phyloP scores from a whole-genome alignment of 306 rosid genomes.

The Prunus mume region DNA sequence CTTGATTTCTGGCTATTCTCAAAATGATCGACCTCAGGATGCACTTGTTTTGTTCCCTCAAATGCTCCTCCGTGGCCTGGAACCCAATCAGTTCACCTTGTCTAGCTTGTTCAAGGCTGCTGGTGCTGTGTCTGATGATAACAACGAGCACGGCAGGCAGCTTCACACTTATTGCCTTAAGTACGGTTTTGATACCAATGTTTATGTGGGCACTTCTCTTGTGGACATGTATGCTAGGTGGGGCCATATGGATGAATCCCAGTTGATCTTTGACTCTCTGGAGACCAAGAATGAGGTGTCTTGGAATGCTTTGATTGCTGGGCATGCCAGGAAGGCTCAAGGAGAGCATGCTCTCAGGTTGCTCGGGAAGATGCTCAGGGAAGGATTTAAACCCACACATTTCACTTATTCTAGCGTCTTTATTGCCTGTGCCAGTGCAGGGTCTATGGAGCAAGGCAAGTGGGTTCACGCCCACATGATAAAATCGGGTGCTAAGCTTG shows the following conservation, averaged over 20 bases:
- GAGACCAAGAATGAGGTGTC: slow-evolving; percentile 36
- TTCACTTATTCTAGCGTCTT: slow-evolving; percentile 35
- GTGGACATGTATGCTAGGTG: slow-evolving; percentile 38
- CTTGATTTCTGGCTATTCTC: slow-evolving; percentile 35
- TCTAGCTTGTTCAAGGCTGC: slow-evolving; percentile 39
- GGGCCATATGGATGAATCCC: slow-evolving; percentile 27
- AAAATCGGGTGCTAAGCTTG: slow-evolving; percentile 24
- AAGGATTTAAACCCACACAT: slow-evolving; percentile 23
- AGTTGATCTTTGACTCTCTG: slow-evolving; percentile 21
- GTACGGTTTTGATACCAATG: slow-evolving; percentile 29
- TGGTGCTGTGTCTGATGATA: slow-evolving; percentile 13
- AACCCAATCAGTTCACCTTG: slow-evolving; percentile 39
- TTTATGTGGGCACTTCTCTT: slow-evolving; percentile 36
- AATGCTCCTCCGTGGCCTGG: slow-evolving; percentile 24
- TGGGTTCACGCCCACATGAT: slow-evolving; percentile 42
- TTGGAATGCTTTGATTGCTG: slow-evolving; percentile 40
- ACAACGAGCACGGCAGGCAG: slow-evolving; percentile 20
- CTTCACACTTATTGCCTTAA: slow-evolving; percentile 30
- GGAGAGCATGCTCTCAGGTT: slow-evolving; percentile 24
- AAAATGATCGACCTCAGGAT: slow-evolving; percentile 20
- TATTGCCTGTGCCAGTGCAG: slow-evolving; percentile 30
- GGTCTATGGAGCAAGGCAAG: slow-evolving; percentile 37
- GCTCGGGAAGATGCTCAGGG: slow-evolving; percentile 28
- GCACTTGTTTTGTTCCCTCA: slow-evolving; percentile 30
- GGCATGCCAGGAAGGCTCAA: slow-evolving; percentile 30